Evolutionary conservation across 805 yeast genomes (phyloP), one percentile per base, ranked within the genome.

Genomic region (Monosporozyma solicola): DNA sequence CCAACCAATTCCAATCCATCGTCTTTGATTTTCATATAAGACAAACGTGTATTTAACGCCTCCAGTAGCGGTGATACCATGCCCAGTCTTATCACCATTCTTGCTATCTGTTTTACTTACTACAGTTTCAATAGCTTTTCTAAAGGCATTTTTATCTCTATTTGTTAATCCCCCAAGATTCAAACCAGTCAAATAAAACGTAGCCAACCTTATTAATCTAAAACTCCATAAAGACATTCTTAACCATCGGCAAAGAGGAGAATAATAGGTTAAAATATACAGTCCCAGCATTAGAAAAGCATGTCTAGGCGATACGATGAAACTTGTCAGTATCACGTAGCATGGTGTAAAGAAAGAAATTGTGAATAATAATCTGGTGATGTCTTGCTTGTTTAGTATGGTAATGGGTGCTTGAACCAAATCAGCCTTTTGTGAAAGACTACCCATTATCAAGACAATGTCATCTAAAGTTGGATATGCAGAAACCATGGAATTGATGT

Each of bases 1-100:
- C 99, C 99, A 92, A 11, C 99, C 99, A 61, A 92, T 87, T 13
- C 97, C 98, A 41, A 92, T 75, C 99, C 99, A 92, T 62, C 95
- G 83, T 64, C 99, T 82, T 72, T 92, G 98, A 67, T 92, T 92
- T 67, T 92, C 99, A 68, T 84, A 91, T 10, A 94, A 74, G 1
- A 89, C 97, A 69, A 88, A 92, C 4, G 97, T 91, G 69, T 91
- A 94, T 53, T 91, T 72, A 24, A 87, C 89, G n/a, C 80, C 76
- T 54, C 51, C 56, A 9, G 49, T 15, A 11, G 16, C 29, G 10
- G 25, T 24, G 27, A 15, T 37, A 32, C n/a, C 11, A 46, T 4
- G 27, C 3, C 10, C 27, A 2, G 39, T 70, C 15, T 62, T 60
- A 5, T 56, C 55, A 22, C 57, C 59, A 6, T 54, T 54, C 25